phyloP scores from a whole-genome alignment of 768 basidiomycete species.

The Porphyrellus cyaneotinctus region DNA sequence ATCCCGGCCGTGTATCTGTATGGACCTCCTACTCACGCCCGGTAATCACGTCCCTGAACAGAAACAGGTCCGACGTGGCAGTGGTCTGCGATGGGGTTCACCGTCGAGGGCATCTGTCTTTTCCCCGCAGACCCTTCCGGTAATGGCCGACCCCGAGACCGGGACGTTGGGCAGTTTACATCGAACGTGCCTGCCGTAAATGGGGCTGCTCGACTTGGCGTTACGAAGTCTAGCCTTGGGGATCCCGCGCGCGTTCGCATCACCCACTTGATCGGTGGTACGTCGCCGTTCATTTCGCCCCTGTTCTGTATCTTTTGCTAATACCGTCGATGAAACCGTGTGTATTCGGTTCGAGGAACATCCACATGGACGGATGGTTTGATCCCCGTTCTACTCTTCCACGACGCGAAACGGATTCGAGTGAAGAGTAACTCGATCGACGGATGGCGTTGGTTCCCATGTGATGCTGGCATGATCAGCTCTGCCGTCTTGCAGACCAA shows the following conservation, averaged over 20 bases:
- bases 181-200: slow-evolving; percentile 3
- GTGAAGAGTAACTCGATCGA: too few species aligned
- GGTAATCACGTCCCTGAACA: not conserved
- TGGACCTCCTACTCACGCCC: slow-evolving; percentile 4
- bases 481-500: not conserved
- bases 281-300: slow-evolving; percentile 13
- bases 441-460: not conserved
- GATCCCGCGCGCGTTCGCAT: not conserved
- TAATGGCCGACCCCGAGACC: not conserved
- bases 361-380: not conserved
- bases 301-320: not conserved
- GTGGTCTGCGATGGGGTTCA: not conserved
- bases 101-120: not conserved
- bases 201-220: too few species aligned
- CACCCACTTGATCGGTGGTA: slow-evolving; percentile 7
- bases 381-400: not conserved
- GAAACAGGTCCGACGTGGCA: slow-evolving; percentile 4
- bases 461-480: not conserved
- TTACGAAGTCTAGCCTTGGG: not conserved
- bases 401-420: not conserved
- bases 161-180: not conserved
- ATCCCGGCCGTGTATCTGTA: not conserved
- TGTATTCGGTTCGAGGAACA: not conserved
- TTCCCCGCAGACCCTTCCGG: slow-evolving; percentile 7
- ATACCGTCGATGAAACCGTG: slow-evolving; percentile 2